Base-by-base conservation (phyloP, 768 basidiomycete genomes). In the Leccinum truebloodii region DNA sequence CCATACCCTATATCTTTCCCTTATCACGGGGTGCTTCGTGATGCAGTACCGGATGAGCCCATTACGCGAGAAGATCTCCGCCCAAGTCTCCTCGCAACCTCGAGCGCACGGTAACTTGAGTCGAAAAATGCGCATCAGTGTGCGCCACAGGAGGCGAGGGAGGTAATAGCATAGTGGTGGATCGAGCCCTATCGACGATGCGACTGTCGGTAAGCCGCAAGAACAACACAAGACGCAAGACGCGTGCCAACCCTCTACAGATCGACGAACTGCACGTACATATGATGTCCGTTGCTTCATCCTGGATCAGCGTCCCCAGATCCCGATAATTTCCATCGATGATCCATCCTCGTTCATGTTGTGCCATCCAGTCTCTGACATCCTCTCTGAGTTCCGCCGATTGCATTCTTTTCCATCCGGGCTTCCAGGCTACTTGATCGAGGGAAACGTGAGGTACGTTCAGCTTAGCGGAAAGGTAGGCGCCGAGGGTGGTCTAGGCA, bases 131-230 rank as follows among this genome's bases (percentile, higher is more conserved):
- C 85, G 79, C 59, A 75, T 67, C n/a, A 86, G 65, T 1, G 86
- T 88, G 50, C 87, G 78, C 56, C 75, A 63, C 60, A 81, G 65
- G 26, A 88, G 64, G 16, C 88, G 84, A 22, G 87, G 85, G 57
- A 89, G 78, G 73, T 89, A 89, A 8, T 83, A 70, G 14, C 75
- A 16, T 34, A 89, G 72, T 12, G 87, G 88, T 9, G 87, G 86
- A 63, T 89, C 87, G 20, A 89, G 75, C 88, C 88, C 87, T 89
- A 41, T 41, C 9, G 39, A n/a, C 8, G 18, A 18, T 39, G 39
- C 6, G 39, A 7, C 18, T 39, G 6, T 41, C 18, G 18, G 18
- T 41, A n/a, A 41, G 39, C 18, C 8, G 18, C 18, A 41, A n/a
- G 39, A 18, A 41, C 7, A n/a, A 41, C 5, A 8, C 39, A 9